Base-by-base conservation (phyloP, 2,329 filamentous ascomycete species). In the Thelonectria discophora region DNA sequence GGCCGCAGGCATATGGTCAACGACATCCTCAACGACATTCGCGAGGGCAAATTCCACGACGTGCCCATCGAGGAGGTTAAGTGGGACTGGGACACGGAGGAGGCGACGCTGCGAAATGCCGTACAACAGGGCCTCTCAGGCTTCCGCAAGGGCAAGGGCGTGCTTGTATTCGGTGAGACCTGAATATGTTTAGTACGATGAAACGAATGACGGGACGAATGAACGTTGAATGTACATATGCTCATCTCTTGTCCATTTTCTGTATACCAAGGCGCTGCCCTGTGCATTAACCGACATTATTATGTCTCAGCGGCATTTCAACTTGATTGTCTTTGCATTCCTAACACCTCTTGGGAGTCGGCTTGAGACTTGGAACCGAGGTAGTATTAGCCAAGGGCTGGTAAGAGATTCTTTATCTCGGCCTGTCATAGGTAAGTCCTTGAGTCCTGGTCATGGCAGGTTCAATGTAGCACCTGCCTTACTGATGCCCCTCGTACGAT, bases 51-150 rank as follows among this genome's bases (percentile, higher is more conserved):
- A 76, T 97, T 99, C 74, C 88, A 84, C 72, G 92, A 97, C 74
- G 88, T 88, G 2, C 95, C 95, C 0, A 87, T 93, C n/a, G 86
- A 94, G 60, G 86, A 93, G 76, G 85, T 97, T 51, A 83, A 82
- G 64, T 99, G 95, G 95, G 85, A 87, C 42, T 93, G 90, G 86
- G 88, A 92, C 18, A 96, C 93, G 0, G 86, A 90, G 70, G 87
- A 89, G 58, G 81, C 87, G 6, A 82, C 84, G 52, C 79, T 99
- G 58, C 86, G 86, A 58, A 83, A 87, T 42, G 92, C 92, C 5
- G 92, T 97, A 2, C 90, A 94, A 75, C 90, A 90, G 10, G 95
- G 94, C 1, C 80, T 98, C 46, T 84, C 90, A 58, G 95, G 94
- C 0, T 98, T 91, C 75, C 87, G 93, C 72, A 86, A 87, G 66